Conservation (phyloP, 176 grass and related monocot genomes). For the Tillandsia fasciculata region DNA sequence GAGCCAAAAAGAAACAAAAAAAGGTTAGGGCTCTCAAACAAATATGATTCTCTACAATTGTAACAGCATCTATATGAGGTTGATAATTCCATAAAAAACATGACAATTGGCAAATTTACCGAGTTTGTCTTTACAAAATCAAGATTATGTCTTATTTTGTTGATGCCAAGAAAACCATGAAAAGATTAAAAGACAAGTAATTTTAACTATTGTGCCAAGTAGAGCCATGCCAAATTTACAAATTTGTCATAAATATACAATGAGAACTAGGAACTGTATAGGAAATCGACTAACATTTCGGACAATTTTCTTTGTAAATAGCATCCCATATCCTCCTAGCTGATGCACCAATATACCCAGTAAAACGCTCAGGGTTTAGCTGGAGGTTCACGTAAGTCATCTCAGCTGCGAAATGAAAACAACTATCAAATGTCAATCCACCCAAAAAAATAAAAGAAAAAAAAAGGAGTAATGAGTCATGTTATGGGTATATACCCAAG, state of each 20-base stretch:
- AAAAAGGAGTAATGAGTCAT: not conserved
- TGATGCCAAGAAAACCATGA: not conserved
- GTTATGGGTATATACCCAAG: no score
- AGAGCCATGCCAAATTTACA: not conserved
- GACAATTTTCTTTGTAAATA: constrained; percentile 92
- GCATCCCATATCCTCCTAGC: constrained; percentile 90
- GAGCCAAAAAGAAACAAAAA: not conserved
- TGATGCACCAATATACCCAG: constrained; percentile 87
- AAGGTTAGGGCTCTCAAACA: constrained; percentile 9
- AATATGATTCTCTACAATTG: not conserved
- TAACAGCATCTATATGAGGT: not conserved
- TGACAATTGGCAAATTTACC: not conserved
- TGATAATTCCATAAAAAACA: not conserved
- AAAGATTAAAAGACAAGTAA: not conserved
- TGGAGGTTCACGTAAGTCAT: constrained; percentile 97
- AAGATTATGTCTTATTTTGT: not conserved
- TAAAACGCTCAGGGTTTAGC: constrained; percentile 89
- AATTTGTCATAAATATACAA: not conserved
- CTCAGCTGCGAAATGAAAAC: constrained; percentile 44
- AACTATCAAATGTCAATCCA: constrained; percentile 14
- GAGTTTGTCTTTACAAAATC: no score
- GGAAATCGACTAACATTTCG: constrained; percentile 63
- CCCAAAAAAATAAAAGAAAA: constrained; percentile 14
- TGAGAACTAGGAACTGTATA: not conserved
- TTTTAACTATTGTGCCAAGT: not conserved